Percentiles rank a stretch among this genome's conserved stretches.
phyloP scores from a whole-genome alignment of 768 basidiomycete species.

The Cantharellus anzutake region DNA sequence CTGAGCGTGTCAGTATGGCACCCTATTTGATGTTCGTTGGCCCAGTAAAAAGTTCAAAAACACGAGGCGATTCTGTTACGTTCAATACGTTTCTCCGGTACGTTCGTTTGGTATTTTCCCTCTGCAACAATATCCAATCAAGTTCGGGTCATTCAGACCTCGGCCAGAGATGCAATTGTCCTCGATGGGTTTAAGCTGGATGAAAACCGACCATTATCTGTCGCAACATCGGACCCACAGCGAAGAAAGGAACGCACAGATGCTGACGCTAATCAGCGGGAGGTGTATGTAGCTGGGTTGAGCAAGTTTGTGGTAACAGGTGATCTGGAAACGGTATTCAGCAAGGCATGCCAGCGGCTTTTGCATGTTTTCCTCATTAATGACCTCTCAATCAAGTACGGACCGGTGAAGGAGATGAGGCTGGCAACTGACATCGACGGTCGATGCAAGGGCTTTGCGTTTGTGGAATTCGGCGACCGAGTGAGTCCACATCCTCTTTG shows the following conservation, averaged over 20 bases:
- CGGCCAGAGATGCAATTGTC: slow-evolving; percentile 53
- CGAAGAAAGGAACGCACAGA: slow-evolving; percentile 82
- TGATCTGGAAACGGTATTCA: slow-evolving; percentile 66
- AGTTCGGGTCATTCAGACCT: slow-evolving; percentile 16
- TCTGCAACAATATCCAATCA: background rate
- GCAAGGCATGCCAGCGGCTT: slow-evolving; percentile 30
- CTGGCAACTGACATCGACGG: slow-evolving; percentile 55
- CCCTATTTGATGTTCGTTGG: slow-evolving; percentile 89
- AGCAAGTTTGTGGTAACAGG: slow-evolving; percentile 55
- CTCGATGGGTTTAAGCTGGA: slow-evolving; percentile 62
- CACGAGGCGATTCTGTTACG: slow-evolving; percentile 81
- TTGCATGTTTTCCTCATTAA: background rate
- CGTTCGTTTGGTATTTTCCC: slow-evolving; percentile 16
- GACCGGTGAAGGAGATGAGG: slow-evolving; percentile 61
- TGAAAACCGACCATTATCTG: slow-evolving; percentile 45
- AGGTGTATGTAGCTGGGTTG: slow-evolving; percentile 77
- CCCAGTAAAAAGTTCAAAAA: slow-evolving; percentile 93
- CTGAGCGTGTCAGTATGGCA: slow-evolving; percentile 45
- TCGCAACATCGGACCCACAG: slow-evolving; percentile 79
- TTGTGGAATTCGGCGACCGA: slow-evolving; percentile 76
- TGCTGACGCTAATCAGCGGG: slow-evolving; percentile 61
- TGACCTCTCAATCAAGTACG: slow-evolving; percentile 35
- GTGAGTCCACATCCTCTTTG: slow-evolving; percentile 23
- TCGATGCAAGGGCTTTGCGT: slow-evolving; percentile 68
- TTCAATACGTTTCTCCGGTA: slow-evolving; percentile 78